Conservation (phyloP, 495 filamentous ascomycete genomes). For the Glonium stellatum region DNA sequence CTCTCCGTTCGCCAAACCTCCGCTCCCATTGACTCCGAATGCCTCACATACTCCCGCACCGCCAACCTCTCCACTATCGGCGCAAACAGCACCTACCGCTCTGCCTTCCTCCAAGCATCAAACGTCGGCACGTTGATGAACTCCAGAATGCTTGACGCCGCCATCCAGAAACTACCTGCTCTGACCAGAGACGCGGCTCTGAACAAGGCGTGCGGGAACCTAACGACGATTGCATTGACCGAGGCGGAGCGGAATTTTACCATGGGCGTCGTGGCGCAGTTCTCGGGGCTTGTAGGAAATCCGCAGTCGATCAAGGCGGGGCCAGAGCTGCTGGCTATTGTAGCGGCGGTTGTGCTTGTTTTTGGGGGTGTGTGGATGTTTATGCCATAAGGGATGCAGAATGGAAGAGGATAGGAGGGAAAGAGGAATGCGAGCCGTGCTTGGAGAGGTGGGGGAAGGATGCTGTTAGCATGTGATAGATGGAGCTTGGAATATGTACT, state of each 20-base stretch:
- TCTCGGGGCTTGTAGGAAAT: slow-evolving; percentile 3
- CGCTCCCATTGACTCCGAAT: slow-evolving; percentile 4
- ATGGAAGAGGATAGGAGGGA: neutral
- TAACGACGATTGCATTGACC: slow-evolving; percentile 28
- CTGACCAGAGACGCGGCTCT: slow-evolving; percentile 32
- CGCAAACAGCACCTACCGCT: slow-evolving; percentile 34
- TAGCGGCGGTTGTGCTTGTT: slow-evolving; percentile 2
- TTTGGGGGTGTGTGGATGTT: slow-evolving; percentile 11
- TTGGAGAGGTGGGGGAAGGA: neutral
- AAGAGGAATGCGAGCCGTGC: neutral
- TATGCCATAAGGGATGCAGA: slow-evolving; percentile 7
- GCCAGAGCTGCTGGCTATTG: slow-evolving; percentile 7
- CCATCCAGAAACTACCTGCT: slow-evolving; percentile 25
- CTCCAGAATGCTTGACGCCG: slow-evolving; percentile 29
- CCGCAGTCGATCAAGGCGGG: slow-evolving; percentile 8
- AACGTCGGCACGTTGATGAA: slow-evolving; percentile 30
- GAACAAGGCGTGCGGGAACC: slow-evolving; percentile 36
- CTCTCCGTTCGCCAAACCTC: slow-evolving; percentile 15
- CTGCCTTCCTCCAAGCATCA: slow-evolving; percentile 32
- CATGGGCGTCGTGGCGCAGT: slow-evolving; percentile 26
- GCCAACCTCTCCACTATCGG: slow-evolving; percentile 30
- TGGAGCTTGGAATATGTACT: neutral
- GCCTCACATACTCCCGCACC: slow-evolving; percentile 30
- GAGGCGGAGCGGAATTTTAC: slow-evolving; percentile 35
- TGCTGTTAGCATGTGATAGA: neutral